phyloP scores from a whole-genome alignment of 2,329 filamentous ascomycete species.

The Stagonosporopsis chrysanthemi region DNA sequence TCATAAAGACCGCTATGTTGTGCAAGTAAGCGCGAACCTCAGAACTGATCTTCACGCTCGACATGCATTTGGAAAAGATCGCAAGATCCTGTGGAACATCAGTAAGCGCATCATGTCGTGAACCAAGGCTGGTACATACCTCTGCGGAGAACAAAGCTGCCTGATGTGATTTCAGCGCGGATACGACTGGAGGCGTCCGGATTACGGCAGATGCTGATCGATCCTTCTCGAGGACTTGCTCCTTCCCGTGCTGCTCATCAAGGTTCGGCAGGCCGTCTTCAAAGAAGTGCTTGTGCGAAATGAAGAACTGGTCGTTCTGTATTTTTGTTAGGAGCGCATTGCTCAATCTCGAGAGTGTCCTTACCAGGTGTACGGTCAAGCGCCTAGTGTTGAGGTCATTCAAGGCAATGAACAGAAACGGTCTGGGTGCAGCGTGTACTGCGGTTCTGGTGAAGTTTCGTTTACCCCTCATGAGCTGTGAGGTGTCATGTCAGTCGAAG shows the following conservation, averaged over 20 bases:
- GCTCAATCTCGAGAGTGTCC: constrained; percentile 47
- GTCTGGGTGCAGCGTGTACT: constrained; percentile 75
- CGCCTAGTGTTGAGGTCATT: constrained; percentile 54
- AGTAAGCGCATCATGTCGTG: constrained; percentile 9
- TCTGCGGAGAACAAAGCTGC: constrained; percentile 53
- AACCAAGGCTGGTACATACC: constrained; percentile 45
- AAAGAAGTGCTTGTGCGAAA: constrained; percentile 83
- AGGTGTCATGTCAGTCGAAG: constrained; percentile 13
- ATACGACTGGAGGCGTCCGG: constrained; percentile 32
- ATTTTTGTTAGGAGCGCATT: constrained; percentile 35
- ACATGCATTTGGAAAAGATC: constrained; percentile 65
- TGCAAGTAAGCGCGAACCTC: constrained; percentile 85
- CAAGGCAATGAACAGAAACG: constrained; percentile 83
- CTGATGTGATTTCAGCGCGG: constrained; percentile 24
- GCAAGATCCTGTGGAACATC: constrained; percentile 58
- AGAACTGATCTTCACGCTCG: constrained; percentile 70
- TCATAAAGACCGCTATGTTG: constrained; percentile 86
- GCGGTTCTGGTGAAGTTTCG: constrained; percentile 79
- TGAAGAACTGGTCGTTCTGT: constrained; percentile 86
- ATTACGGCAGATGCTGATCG: constrained; percentile 50
- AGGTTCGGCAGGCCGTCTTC: constrained; percentile 77
- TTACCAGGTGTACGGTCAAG: constrained; percentile 54
- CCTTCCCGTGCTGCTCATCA: constrained; percentile 61
- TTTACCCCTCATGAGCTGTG: constrained; percentile 78
- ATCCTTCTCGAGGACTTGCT: constrained; percentile 34